Percentiles rank a stretch among this genome's conserved stretches.
Evolutionary conservation across 176 grass and related monocot species (phyloP).

Genomic region (Coix lacrymajobi): DNA sequence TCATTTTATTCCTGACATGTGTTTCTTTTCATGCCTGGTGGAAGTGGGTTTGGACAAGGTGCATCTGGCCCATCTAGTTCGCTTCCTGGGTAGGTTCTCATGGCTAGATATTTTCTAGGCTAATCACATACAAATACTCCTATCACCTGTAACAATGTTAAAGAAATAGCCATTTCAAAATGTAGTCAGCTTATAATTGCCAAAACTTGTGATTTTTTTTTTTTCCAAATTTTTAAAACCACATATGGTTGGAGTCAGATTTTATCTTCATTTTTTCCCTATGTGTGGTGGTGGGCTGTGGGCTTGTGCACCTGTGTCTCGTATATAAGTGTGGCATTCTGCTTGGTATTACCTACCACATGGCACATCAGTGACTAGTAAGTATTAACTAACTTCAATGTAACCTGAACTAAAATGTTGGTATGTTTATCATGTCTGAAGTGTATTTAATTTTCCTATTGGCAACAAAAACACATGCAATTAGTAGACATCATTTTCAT

Average conservation of each 20-base stretch:
- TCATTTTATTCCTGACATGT: background rate
- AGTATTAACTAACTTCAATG: background rate
- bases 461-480: background rate
- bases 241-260: background rate
- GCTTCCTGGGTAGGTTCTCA: slow-evolving; percentile 53
- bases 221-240: background rate
- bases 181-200: background rate
- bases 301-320: background rate
- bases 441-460: background rate
- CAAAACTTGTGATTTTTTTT: background rate
- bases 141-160: background rate
- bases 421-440: background rate
- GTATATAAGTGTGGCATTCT: background rate
- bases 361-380: background rate
- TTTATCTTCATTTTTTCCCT: background rate
- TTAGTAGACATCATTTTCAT: background rate
- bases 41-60: slow-evolving; percentile 35
- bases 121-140: background rate
- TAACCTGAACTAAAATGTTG: background rate
- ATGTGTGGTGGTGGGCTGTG: background rate
- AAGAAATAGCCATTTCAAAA: background rate
- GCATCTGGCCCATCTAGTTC: slow-evolving; percentile 44
- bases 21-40: slow-evolving; percentile 45
- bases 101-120: background rate
- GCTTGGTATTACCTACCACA: background rate